Conservation (phyloP, 352 stramenopile genomes). For the Globisporangium iwayamae region DNA sequence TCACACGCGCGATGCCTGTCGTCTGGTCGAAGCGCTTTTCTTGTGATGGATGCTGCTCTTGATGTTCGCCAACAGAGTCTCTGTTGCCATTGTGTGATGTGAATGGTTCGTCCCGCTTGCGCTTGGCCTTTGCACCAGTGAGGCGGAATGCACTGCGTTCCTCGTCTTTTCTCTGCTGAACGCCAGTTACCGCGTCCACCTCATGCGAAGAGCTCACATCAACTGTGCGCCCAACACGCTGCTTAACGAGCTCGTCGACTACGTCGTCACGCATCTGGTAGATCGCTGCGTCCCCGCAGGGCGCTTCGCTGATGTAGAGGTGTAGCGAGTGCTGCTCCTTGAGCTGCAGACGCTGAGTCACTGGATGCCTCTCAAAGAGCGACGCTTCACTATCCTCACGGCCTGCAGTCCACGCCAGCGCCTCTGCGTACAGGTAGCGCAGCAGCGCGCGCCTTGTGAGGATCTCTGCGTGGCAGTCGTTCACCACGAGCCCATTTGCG, state of each 20-base stretch:
- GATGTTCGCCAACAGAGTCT: neutral
- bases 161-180: neutral
- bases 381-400: slow-evolving; percentile 25
- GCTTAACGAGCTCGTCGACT: slow-evolving; percentile 50
- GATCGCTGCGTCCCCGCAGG: slow-evolving; percentile 93
- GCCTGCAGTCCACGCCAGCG: slow-evolving; percentile 26
- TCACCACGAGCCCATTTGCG: slow-evolving; percentile 74
- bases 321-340: slow-evolving; percentile 69
- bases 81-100: neutral
- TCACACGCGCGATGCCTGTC: slow-evolving; percentile 79
- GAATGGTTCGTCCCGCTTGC: slow-evolving; percentile 24
- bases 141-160: slow-evolving; percentile 49
- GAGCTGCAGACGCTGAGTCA: slow-evolving; percentile 41
- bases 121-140: slow-evolving; percentile 57
- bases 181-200: neutral
- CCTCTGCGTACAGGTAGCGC: slow-evolving; percentile 83
- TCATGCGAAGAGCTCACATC: neutral
- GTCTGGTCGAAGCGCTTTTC: slow-evolving; percentile 67
- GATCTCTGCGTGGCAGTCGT: slow-evolving; percentile 93
- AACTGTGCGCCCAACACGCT: slow-evolving; percentile 26
- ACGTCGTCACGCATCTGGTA: slow-evolving; percentile 82
- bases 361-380: slow-evolving; percentile 40
- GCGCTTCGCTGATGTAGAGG: slow-evolving; percentile 91
- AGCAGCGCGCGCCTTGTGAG: slow-evolving; percentile 84
- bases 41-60: neutral